Conservation (phyloP, 2,329 filamentous ascomycete genomes). For the Epichloe bromicola region DNA sequence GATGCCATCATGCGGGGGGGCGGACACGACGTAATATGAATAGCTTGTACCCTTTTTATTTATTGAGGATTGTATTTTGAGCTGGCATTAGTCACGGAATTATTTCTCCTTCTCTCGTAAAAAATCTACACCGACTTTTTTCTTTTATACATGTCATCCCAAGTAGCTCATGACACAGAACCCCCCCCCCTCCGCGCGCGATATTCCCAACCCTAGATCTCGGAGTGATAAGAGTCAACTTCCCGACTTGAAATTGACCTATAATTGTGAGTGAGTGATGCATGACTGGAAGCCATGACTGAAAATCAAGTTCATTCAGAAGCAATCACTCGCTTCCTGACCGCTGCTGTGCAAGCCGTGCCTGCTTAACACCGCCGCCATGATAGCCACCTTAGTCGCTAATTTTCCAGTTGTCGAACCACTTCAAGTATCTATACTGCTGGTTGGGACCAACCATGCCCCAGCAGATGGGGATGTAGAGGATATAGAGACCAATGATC, state of each 20-base stretch:
- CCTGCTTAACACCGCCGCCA: neutral
- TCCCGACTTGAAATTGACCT: neutral
- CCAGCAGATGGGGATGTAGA: slow-evolving; percentile 90
- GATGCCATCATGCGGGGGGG: neutral
- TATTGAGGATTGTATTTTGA: slow-evolving; percentile 2
- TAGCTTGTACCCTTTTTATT: neutral
- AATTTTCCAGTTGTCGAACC: slow-evolving; percentile 80
- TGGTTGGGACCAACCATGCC: slow-evolving; percentile 80
- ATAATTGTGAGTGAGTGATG: neutral
- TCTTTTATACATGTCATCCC: slow-evolving; percentile 12
- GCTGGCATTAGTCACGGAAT: slow-evolving; percentile 18
- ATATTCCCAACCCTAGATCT: slow-evolving; percentile 7
- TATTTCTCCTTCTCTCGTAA: slow-evolving; percentile 7
- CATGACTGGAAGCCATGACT: neutral
- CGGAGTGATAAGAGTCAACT: neutral
- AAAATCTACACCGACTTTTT: slow-evolving; percentile 6
- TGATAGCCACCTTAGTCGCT: slow-evolving; percentile 39
- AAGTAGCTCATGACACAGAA: slow-evolving; percentile 9
- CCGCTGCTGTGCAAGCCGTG: neutral
- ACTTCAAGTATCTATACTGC: slow-evolving; percentile 86
- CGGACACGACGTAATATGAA: too few species aligned
- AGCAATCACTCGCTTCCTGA: neutral
- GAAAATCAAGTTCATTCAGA: neutral
- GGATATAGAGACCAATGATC: slow-evolving; percentile 71
- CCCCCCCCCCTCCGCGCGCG: neutral